Evolutionary conservation across 2,329 filamentous ascomycete species (phyloP), one percentile per base, ranked within the genome.

Genomic region (Penicillium frequentans): DNA sequence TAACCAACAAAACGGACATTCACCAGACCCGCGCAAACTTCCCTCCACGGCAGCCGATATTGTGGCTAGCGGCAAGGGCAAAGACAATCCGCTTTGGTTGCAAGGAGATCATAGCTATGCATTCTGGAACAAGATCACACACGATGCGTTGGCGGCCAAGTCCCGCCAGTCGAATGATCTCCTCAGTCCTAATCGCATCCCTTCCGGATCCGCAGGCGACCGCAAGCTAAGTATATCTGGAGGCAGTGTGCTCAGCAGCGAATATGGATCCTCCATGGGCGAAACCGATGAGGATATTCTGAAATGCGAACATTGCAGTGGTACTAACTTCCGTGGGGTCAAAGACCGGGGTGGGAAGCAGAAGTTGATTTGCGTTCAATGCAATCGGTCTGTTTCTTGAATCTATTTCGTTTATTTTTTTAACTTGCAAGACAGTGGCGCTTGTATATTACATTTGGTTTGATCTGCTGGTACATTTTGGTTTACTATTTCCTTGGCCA

Each of bases 301-400:
- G 62, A 78, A 72, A 24, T 90, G 88, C 65, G 75, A 77, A 23
- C 80, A 79, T 58, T 91, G 88, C 66, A 81, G 82, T 5, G 81
- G 83, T 1, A 81, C 74, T 21, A 84, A 86, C 58, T 91, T 91
- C 63, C 84, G 84, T 61, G 83, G 83, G 1, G 84, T 81, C 62
- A 84, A 81, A 58, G 75, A 80, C 4, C 80, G 77, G 27, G 81
- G 80, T 8, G 78, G 75, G 43, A 79, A 77, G 52, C 83, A 85
- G 68, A 79, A 78, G 58, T 72, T 90, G 61, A 79, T 86, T n/a
- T 90, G 88, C 70, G 81, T 81, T 35, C 80, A 77, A 46, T 90
- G 81, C 54, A 66, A 68, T 48, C 68, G 60, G 23, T 62, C 71
- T 39, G 62, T 73, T 51, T 57, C 52, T 55, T 70, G 52, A 66